Percentiles rank a stretch among this genome's conserved stretches.
These are phyloP conservation scores for Musa itinerans DNA, from an alignment of 176 grass and related monocot genomes.

Conservation along the genomic window DNA sequence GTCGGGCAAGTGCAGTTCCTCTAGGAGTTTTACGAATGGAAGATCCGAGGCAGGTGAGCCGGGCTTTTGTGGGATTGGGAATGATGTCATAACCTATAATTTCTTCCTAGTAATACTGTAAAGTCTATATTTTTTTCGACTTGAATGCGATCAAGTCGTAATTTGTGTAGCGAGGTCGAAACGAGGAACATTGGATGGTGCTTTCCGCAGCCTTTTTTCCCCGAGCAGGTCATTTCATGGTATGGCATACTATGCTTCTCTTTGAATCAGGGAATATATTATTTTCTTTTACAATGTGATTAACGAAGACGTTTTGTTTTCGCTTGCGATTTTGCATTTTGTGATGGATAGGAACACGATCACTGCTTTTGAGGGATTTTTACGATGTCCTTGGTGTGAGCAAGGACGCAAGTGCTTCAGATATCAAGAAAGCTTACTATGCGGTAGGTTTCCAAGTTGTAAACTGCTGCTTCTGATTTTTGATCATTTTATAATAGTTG, in stretches of 20 bases:
- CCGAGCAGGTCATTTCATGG: conserved; percentile 35
- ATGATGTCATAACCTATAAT: neutral
- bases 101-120: neutral
- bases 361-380: conserved; percentile 48
- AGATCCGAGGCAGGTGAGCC: conserved; percentile 21
- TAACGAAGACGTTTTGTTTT: neutral
- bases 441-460: conserved; percentile 23
- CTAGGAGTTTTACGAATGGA: conserved; percentile 11
- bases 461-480: neutral
- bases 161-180: conserved; percentile 19
- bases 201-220: conserved; percentile 1
- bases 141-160: neutral
- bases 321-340: neutral
- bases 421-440: conserved; percentile 89
- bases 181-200: conserved; percentile 8
- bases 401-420: conserved; percentile 50
- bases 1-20: conserved; percentile 32
- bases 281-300: neutral
- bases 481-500: neutral
- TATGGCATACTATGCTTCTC: conserved; percentile 5
- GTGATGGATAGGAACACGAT: conserved; percentile 48
- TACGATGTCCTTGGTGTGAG: conserved; percentile 74
- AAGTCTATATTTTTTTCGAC: neutral
- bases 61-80: neutral
- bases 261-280: neutral